Evolutionary conservation across 768 basidiomycete species (phyloP).

Genomic region (Rhizopogon rudus): DNA sequence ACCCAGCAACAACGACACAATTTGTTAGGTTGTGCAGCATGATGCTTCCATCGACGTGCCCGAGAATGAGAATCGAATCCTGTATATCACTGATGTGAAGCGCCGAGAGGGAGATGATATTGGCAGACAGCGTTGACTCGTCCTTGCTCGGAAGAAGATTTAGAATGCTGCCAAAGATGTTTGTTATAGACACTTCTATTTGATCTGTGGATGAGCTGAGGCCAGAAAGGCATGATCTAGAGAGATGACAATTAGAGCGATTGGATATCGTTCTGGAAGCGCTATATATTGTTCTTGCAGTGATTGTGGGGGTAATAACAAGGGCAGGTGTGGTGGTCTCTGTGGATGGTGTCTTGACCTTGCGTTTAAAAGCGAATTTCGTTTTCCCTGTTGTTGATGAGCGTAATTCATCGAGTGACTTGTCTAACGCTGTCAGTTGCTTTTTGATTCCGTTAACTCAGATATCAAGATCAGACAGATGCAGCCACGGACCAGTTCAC

Average conservation of each 20-base stretch:
- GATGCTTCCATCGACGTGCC: conserved; percentile 63
- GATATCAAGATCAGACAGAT: background rate
- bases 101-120: conserved; percentile 38
- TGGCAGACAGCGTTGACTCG: conserved; percentile 8
- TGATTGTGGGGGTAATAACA: background rate
- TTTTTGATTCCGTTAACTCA: conserved; percentile 24
- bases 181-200: conserved; percentile 59
- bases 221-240: conserved; percentile 27
- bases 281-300: conserved; percentile 6
- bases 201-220: conserved; percentile 30
- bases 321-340: conserved; percentile 2
- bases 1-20: conserved; percentile 66
- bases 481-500: conserved; percentile 49
- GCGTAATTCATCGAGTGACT: conserved; percentile 46
- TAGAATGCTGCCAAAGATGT: conserved; percentile 66
- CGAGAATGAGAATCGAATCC: conserved; percentile 62
- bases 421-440: conserved; percentile 67
- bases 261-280: conserved; percentile 37
- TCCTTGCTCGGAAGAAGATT: conserved; percentile 43
- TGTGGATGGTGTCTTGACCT: conserved; percentile 18
- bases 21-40: conserved; percentile 59
- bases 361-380: conserved; percentile 68
- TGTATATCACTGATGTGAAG: conserved; percentile 36
- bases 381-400: conserved; percentile 40
- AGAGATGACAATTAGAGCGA: conserved; percentile 43